Evolutionary conservation across 1,139 yeast genomes (phyloP), one percentile per base, ranked within the genome.

Genomic region (Nakaseomyces nivariensis): DNA sequence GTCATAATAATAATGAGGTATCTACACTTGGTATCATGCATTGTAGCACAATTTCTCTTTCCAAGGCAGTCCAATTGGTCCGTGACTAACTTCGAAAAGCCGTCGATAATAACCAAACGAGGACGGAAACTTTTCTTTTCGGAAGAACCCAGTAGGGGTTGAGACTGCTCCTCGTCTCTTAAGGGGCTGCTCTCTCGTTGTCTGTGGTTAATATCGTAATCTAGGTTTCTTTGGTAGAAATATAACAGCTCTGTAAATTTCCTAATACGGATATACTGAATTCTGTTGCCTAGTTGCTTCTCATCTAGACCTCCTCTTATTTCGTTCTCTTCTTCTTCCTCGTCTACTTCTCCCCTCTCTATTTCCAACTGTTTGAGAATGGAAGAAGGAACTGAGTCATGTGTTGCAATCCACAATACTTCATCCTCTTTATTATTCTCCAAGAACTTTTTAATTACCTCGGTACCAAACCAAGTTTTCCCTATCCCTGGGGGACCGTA

Each of bases 401-500:
- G 53, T 4, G 66, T 56, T 26, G 63, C 65, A 7, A 64, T 59
- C 64, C 67, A 61, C 32, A 65, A 51, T 8, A 52, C 49, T n/a
- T 48, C 51, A 42, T 55, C 56, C 9, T 48, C 43, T 5, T 40
- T 25, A 4, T 11, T 43, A 37, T 17, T 45, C 43, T 22, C 36
- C 29, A 4, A 33, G 9, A n/a, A 46, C 26, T 26, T 57, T 22
- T 44, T 47, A 1, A 55, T 49, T 4, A 62, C 36, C 33, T 59
- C 60, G 26, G 54, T 43, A 5, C 60, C 67, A 10, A 63, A 43
- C 38, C 49, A 51, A 4, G 65, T 60, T 51, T 60, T 64, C 9
- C 67, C 67, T 10, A 62, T 53, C 1, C 68, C 68, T 4, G 68
- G 67, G 6, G 64, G 64, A 1, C 68, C 68, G 51, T 55, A 63